These are phyloP conservation scores for Vitis hybrid DNA, from an alignment of 177 flowering plant genomes.

Conservation along the genomic window DNA sequence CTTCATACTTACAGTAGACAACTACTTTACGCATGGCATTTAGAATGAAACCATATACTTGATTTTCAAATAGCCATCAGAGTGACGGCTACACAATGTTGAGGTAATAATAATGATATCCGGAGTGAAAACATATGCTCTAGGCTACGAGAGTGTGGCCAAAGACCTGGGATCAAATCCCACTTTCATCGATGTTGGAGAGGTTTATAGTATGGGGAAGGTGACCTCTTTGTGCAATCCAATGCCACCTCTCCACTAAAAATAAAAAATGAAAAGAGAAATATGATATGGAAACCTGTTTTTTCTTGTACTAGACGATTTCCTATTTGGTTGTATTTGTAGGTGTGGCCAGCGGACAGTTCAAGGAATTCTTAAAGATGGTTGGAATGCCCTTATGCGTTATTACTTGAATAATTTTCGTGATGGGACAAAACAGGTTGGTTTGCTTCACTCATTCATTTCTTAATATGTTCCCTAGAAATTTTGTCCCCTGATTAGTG, in stretches of 20 bases:
- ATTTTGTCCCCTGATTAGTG: background rate
- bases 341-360: slow-evolving; percentile 82
- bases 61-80: background rate
- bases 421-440: slow-evolving; percentile 94
- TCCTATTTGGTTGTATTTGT: slow-evolving; percentile 13
- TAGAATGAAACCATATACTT: background rate
- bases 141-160: too few species aligned
- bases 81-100: background rate
- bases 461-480: background rate
- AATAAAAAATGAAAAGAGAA: background rate
- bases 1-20: background rate
- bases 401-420: slow-evolving; percentile 89
- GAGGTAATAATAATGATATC: too few species aligned
- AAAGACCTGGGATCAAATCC: too few species aligned
- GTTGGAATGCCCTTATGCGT: slow-evolving; percentile 77
- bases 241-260: too few species aligned
- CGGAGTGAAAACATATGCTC: too few species aligned
- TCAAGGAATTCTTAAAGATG: slow-evolving; percentile 79
- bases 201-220: too few species aligned
- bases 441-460: slow-evolving; percentile 2
- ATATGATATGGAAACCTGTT: background rate
- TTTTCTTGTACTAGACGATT: background rate
- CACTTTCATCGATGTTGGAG: too few species aligned
- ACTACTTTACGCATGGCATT: background rate
- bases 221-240: too few species aligned